Percentiles rank a stretch among this genome's conserved stretches.
These are phyloP conservation scores for Ascodesmis nigricans DNA, from an alignment of 495 filamentous ascomycete species.

Conservation along the genomic window DNA sequence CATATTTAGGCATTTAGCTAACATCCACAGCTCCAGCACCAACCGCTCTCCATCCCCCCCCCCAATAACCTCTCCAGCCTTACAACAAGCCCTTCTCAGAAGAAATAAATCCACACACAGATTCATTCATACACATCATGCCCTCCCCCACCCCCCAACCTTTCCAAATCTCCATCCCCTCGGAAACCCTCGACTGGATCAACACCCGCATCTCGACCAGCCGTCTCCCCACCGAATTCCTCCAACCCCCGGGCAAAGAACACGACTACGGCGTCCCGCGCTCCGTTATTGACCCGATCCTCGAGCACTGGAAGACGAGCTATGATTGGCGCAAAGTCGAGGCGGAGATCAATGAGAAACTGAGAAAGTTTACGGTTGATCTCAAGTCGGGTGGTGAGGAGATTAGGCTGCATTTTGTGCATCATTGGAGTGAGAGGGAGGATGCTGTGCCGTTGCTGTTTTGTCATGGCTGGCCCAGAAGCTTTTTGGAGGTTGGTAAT, in stretches of 20 bases:
- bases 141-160: slow-evolving; percentile 8
- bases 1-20: too few species aligned
- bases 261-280: slow-evolving; percentile 2
- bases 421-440: slow-evolving; percentile 30
- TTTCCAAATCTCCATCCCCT: slow-evolving; percentile 8
- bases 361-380: slow-evolving; percentile 38
- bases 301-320: slow-evolving; percentile 3
- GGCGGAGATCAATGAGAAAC: slow-evolving; percentile 28
- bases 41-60: too few species aligned
- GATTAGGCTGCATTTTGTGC: slow-evolving; percentile 33
- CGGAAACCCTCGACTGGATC: slow-evolving; percentile 7
- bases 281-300: slow-evolving; percentile 1
- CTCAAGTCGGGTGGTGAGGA: slow-evolving; percentile 25
- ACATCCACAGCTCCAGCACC: too few species aligned
- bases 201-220: slow-evolving; percentile 7
- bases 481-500: slow-evolving; percentile 47
- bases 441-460: slow-evolving; percentile 39
- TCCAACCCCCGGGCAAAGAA: slow-evolving; percentile 1
- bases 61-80: too few species aligned
- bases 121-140: neutral
- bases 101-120: neutral
- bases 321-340: slow-evolving; percentile 42
- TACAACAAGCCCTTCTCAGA: too few species aligned
- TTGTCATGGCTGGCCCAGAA: slow-evolving; percentile 47
- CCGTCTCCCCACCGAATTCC: slow-evolving; percentile 5